A percentile compares a stretch with the other conserved stretches of the same genome.
Evolutionary conservation across 495 filamentous ascomycete genomes (phyloP).

Genomic region (Apodospora peruviana): DNA sequence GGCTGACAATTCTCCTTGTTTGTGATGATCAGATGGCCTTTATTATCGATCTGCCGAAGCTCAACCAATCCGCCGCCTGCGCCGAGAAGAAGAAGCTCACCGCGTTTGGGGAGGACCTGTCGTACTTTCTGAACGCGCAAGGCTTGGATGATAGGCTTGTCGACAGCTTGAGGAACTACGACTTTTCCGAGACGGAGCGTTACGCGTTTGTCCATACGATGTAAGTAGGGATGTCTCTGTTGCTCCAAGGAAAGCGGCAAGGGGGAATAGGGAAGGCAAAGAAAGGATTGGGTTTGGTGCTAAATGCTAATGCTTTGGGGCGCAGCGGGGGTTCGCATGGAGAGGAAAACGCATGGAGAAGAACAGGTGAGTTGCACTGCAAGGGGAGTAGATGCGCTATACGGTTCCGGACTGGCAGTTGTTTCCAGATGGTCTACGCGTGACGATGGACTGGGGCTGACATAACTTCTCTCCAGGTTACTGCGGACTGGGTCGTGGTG

Average conservation of each 20-base stretch:
- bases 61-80: slow-evolving; percentile 25
- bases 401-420: background rate
- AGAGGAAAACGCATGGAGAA: slow-evolving; percentile 44
- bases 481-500: slow-evolving; percentile 58
- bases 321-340: slow-evolving; percentile 47
- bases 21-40: slow-evolving; percentile 67
- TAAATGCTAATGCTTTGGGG: background rate
- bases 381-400: background rate
- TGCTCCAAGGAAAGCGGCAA: background rate
- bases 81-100: slow-evolving; percentile 37
- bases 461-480: slow-evolving; percentile 33
- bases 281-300: too few relatives aligned
- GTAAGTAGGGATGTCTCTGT: slow-evolving; percentile 22
- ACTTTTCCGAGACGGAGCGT: slow-evolving; percentile 62
- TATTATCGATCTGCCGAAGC: slow-evolving; percentile 74
- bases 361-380: slow-evolving; percentile 47
- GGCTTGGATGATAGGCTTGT: slow-evolving; percentile 58
- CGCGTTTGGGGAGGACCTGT: slow-evolving; percentile 62
- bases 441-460: background rate
- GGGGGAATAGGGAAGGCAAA: too few relatives aligned
- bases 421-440: too few relatives aligned
- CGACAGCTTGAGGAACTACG: slow-evolving; percentile 58
- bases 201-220: slow-evolving; percentile 82
- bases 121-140: slow-evolving; percentile 64
- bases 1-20: too few relatives aligned